Conservation (phyloP, 306 rosid species). For the Acmispon strigosus region DNA sequence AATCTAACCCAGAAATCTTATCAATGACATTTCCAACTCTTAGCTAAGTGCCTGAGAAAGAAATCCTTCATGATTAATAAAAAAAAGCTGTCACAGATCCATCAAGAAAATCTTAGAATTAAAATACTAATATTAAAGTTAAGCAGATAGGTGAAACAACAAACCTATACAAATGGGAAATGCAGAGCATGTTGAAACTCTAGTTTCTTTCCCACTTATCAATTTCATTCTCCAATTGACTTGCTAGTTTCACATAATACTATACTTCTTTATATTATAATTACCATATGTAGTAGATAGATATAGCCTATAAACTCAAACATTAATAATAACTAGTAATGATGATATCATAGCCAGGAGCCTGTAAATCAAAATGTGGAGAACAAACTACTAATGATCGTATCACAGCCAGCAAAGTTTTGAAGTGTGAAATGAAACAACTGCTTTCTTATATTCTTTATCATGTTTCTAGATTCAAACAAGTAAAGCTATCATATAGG, state of each 20-base stretch:
- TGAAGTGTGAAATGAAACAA: neutral
- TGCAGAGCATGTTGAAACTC: neutral
- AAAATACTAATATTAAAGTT: neutral
- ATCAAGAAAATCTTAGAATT: neutral
- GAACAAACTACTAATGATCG: neutral
- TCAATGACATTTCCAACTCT: neutral
- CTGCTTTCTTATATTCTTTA: neutral
- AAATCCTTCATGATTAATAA: neutral
- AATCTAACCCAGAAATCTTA: neutral
- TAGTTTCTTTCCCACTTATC: neutral
- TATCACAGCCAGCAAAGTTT: neutral
- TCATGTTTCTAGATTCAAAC: neutral
- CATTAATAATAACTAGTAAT: neutral
- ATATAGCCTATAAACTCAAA: neutral
- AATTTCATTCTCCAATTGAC: neutral
- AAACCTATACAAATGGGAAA: neutral
- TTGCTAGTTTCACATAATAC: neutral
- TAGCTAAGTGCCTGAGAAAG: neutral
- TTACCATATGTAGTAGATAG: neutral
- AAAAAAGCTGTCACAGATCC: neutral
- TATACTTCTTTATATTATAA: no score
- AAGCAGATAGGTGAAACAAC: neutral
- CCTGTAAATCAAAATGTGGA: neutral
- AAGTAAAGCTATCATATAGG: neutral
- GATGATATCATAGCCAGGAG: neutral